Percentiles rank a stretch among this genome's conserved stretches.
Evolutionary conservation across 2,329 filamentous ascomycete species (phyloP).

Genomic region (Fusarium pilosicola): DNA sequence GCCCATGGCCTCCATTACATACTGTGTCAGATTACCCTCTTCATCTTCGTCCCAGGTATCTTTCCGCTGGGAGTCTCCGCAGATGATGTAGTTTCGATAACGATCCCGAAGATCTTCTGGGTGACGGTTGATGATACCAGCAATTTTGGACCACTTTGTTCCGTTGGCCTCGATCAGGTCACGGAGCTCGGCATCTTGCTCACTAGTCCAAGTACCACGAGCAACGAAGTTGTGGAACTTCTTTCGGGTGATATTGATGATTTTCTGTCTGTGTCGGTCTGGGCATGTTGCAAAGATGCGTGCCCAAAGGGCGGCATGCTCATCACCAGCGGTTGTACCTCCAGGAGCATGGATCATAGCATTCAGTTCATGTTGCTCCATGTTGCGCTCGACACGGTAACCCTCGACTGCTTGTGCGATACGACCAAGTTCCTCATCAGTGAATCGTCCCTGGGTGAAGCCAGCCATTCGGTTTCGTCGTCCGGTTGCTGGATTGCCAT

Average conservation of each 20-base stretch:
- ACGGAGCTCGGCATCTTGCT: constrained; percentile 51
- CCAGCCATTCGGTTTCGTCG: constrained; percentile 42
- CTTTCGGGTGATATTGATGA: constrained; percentile 67
- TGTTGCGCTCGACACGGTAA: constrained; percentile 55
- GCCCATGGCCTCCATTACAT: constrained; percentile 64
- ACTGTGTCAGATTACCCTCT: constrained; percentile 61
- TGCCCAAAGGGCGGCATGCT: constrained; percentile 60
- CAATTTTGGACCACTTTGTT: constrained; percentile 71
- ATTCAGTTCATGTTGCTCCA: constrained; percentile 60
- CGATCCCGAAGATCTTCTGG: constrained; percentile 75
- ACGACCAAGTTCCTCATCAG: constrained; percentile 53
- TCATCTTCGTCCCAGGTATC: constrained; percentile 71
- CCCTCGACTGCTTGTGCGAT: constrained; percentile 55
- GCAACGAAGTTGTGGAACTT: constrained; percentile 73
- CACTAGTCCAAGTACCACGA: constrained; percentile 56
- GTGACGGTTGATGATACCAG: constrained; percentile 69
- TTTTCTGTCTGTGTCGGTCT: constrained; percentile 61
- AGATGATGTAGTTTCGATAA: constrained; percentile 74
- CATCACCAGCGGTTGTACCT: constrained; percentile 49
- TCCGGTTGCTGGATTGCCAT: constrained; percentile 17
- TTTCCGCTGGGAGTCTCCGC: constrained; percentile 61
- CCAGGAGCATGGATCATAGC: constrained; percentile 53
- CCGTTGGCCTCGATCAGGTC: constrained; percentile 50
- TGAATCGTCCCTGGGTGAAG: constrained; percentile 56
- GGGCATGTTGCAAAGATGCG: constrained; percentile 60